Evolutionary conservation across 176 grass and related monocot species (phyloP).

Genomic region (Pontederia crassipes): DNA sequence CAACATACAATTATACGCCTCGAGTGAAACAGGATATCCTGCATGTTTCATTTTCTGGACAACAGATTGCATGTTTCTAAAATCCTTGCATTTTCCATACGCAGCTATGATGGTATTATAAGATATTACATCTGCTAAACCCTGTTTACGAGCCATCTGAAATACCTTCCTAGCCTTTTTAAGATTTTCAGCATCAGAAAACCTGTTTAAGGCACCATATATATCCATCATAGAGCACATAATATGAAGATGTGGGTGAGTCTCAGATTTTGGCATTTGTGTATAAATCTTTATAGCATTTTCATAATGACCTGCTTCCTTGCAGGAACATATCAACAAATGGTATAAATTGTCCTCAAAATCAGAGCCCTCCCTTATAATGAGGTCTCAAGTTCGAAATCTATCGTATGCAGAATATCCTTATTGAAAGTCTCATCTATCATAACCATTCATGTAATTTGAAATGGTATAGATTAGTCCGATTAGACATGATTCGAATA

Average conservation of each 20-base stretch:
- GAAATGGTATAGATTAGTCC: no score
- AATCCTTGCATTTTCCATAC: constrained; percentile 51
- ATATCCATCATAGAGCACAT: constrained; percentile 80
- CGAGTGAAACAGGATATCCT: constrained; percentile 64
- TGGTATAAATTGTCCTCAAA: constrained; percentile 86
- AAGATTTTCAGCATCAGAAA: constrained; percentile 55
- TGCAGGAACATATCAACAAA: constrained; percentile 83
- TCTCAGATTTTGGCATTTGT: constrained; percentile 43
- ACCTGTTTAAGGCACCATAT: constrained; percentile 55
- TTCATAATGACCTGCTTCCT: constrained; percentile 47
- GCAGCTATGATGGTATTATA: constrained; percentile 88
- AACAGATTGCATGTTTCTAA: constrained; percentile 49
- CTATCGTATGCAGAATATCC: no score
- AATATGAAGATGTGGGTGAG: constrained; percentile 55
- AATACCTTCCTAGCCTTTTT: constrained; percentile 64
- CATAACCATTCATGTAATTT: no score
- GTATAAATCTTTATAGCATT: constrained; percentile 59
- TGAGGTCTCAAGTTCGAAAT: no score
- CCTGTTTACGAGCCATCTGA: constrained; percentile 54
- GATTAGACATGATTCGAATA: no score
- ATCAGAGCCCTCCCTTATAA: constrained; percentile 58
- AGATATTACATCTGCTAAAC: constrained; percentile 59
- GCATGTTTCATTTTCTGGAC: constrained; percentile 57
- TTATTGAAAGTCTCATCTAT: no score
- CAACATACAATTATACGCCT: constrained; percentile 72